These are phyloP conservation scores for Aspergillus indologenus DNA, from an alignment of 495 filamentous ascomycete genomes.

Conservation along the genomic window DNA sequence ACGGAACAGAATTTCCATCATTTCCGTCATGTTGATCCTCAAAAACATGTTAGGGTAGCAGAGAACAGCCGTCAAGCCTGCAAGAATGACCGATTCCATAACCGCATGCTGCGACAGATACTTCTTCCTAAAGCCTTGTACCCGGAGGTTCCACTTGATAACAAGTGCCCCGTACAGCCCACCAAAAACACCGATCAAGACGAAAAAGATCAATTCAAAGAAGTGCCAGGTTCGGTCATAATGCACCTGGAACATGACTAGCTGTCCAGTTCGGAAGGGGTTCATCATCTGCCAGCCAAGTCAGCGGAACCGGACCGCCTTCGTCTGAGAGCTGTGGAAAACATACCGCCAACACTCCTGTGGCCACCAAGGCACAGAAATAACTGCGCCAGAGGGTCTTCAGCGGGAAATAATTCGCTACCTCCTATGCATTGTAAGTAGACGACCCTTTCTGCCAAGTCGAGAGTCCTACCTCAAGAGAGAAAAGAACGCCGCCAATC, in stretches of 20 bases:
- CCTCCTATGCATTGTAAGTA: conserved; percentile 57
- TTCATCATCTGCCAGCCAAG: conserved; percentile 67
- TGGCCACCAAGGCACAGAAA: conserved; percentile 95
- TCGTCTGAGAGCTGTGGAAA: background rate
- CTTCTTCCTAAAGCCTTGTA: conserved; percentile 91
- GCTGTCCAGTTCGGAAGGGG: conserved; percentile 93
- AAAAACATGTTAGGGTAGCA: conserved; percentile 97
- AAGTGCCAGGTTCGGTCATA: conserved; percentile 98
- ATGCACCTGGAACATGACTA: conserved; percentile 98
- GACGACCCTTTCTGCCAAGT: too few species aligned
- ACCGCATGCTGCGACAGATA: conserved; percentile 84
- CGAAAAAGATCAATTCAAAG: conserved; percentile 91
- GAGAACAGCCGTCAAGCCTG: conserved; percentile 77
- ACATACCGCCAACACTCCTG: conserved; percentile 77
- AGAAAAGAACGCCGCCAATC: conserved; percentile 95
- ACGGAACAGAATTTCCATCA: conserved; percentile 95
- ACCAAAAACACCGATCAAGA: conserved; percentile 87
- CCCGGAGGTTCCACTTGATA: conserved; percentile 95
- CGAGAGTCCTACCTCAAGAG: conserved; percentile 62
- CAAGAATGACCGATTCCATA: conserved; percentile 82
- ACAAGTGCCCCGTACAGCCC: conserved; percentile 96
- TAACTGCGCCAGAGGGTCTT: conserved; percentile 99
- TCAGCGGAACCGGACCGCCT: conserved; percentile 18
- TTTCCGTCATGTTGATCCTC: conserved; percentile 97
- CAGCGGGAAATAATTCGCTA: conserved; percentile 96